A percentile compares a stretch with the other conserved stretches of the same genome.
These are phyloP conservation scores for Hanseniaspora meyeri DNA, from an alignment of 805 yeast genomes.

Conservation along the genomic window DNA sequence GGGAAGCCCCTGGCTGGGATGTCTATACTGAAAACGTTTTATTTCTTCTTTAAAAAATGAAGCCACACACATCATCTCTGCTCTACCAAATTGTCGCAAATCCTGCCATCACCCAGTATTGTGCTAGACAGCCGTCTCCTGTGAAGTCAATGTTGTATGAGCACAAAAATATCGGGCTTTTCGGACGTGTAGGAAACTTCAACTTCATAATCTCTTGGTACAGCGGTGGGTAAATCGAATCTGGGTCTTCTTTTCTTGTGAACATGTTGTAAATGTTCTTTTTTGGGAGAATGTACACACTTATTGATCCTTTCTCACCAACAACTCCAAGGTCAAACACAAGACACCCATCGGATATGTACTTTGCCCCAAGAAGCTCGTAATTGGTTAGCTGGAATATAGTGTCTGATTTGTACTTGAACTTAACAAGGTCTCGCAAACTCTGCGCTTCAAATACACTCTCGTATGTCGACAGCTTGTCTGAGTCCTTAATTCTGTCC, in stretches of 20 bases:
- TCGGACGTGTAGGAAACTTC: neutral
- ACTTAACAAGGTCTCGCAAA: neutral
- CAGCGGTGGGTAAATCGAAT: neutral
- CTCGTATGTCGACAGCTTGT: neutral
- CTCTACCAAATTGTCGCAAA: neutral
- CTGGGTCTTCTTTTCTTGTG: neutral
- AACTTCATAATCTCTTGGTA: neutral
- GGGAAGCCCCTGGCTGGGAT: too few relatives aligned
- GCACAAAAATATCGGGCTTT: neutral
- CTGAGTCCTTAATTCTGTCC: neutral
- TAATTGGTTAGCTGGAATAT: neutral
- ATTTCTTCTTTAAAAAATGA: neutral
- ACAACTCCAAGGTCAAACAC: neutral
- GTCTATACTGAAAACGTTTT: too few relatives aligned
- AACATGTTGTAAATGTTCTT: neutral
- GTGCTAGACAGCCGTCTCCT: neutral
- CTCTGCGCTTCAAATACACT: neutral
- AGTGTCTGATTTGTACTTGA: neutral
- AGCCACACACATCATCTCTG: neutral
- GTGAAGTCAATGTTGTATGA: neutral
- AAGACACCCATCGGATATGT: neutral
- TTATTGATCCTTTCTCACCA: neutral
- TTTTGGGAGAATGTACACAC: neutral
- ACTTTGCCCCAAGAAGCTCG: neutral
- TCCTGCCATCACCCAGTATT: constrained; percentile 1